Percentiles rank a stretch among this genome's conserved stretches.
Evolutionary conservation across 148 eudicot species (phyloP).

Genomic region (Arbutus unedo): DNA sequence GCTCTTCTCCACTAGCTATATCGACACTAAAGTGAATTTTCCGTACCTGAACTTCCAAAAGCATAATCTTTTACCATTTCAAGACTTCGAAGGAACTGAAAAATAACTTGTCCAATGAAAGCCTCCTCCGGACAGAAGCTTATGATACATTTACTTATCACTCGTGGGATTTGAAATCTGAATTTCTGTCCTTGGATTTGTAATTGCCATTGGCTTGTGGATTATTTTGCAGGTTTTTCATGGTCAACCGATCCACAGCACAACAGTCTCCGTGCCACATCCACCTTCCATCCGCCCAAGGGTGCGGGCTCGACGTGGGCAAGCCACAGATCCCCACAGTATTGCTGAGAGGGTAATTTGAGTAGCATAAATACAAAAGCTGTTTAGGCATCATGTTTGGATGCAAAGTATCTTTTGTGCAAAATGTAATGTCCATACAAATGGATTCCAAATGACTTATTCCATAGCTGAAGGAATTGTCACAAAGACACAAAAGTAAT

Average conservation of each 20-base stretch:
- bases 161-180: neutral
- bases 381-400: neutral
- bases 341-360: constrained; percentile 52
- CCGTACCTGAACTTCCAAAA: neutral
- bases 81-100: neutral
- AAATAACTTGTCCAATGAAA: neutral
- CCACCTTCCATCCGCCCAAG: constrained; percentile 50
- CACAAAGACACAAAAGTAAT: neutral
- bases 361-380: neutral
- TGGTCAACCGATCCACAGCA: constrained; percentile 37
- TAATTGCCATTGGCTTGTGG: neutral
- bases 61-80: neutral
- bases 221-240: constrained; percentile 36
- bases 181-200: neutral
- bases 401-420: neutral
- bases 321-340: constrained; percentile 63
- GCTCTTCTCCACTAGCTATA: neutral
- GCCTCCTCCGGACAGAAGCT: neutral
- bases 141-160: neutral
- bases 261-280: constrained; percentile 39
- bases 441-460: neutral
- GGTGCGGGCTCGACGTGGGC: constrained; percentile 55
- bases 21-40: neutral
- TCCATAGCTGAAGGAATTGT: neutral
- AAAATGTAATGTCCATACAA: neutral